phyloP scores from a whole-genome alignment of 345 rosid genomes.

The Acer yangbiense region DNA sequence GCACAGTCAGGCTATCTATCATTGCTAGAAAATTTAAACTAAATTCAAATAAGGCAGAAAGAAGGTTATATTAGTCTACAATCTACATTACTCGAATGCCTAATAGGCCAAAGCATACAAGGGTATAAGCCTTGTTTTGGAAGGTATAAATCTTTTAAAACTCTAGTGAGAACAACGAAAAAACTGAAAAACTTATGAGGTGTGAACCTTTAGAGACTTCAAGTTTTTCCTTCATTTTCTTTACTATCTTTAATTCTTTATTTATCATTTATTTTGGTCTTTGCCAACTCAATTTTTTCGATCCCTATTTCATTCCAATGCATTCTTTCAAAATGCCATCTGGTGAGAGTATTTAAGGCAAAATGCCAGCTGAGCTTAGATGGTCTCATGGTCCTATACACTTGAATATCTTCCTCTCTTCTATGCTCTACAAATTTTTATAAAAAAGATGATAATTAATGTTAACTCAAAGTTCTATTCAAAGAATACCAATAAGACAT shows the following conservation, averaged over 20 bases:
- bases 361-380: neutral
- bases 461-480: neutral
- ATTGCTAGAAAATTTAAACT: neutral
- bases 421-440: neutral
- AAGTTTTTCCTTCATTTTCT: neutral
- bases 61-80: neutral
- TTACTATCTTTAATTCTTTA: no score
- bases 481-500: neutral
- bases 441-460: neutral
- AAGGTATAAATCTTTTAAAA: neutral
- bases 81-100: neutral
- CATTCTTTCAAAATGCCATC: neutral
- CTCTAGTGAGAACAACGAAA: neutral
- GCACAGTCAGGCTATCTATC: neutral
- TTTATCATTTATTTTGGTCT: neutral
- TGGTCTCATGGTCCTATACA: neutral
- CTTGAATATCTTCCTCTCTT: neutral
- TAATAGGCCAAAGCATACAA: neutral
- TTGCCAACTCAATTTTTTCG: neutral
- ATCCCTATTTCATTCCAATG: neutral
- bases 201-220: neutral
- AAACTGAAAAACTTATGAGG: neutral
- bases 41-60: neutral
- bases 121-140: neutral
- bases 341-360: neutral